Evolutionary conservation across 1,139 yeast genomes (phyloP).

Genomic region (Geotrichum klebahnii): DNA sequence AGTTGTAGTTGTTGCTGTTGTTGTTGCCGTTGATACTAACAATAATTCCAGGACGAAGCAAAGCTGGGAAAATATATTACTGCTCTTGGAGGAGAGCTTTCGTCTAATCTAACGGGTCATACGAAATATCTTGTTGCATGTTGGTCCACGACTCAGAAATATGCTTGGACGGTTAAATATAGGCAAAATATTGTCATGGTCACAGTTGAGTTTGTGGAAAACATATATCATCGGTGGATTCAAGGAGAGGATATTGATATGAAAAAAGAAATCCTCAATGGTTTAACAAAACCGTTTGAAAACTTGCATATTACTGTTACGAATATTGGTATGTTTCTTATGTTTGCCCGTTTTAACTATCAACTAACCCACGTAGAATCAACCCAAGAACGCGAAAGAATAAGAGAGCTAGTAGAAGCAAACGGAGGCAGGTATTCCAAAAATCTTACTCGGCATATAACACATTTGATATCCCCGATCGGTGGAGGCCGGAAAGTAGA

Average conservation of each 20-base stretch:
- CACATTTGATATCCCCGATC: constrained; percentile 44
- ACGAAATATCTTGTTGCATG: constrained; percentile 59
- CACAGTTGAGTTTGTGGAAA: constrained; percentile 45
- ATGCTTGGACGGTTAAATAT: constrained; percentile 55
- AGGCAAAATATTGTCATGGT: constrained; percentile 60
- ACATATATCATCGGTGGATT: constrained; percentile 52
- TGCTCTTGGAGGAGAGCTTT: constrained; percentile 61
- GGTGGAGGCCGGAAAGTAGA: constrained; percentile 62
- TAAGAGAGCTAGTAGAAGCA: constrained; percentile 43
- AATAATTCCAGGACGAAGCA: constrained; percentile 25
- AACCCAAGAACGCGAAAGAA: constrained; percentile 35
- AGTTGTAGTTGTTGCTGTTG: background rate
- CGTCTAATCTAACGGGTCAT: constrained; percentile 61
- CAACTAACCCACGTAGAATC: constrained; percentile 7
- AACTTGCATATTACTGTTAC: constrained; percentile 52
- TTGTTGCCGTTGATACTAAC: too few relatives aligned
- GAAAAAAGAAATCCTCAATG: constrained; percentile 30
- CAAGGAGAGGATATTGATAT: constrained; percentile 46
- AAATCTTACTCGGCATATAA: constrained; percentile 50
- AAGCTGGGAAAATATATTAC: constrained; percentile 37
- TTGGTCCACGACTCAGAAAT: constrained; percentile 67
- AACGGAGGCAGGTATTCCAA: constrained; percentile 61
- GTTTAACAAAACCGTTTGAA: constrained; percentile 46
- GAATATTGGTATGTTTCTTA: constrained; percentile 38
- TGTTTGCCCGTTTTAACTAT: background rate